phyloP scores from a whole-genome alignment of 1,284 basidiomycete genomes.

The Phaffia rhodozyma region DNA sequence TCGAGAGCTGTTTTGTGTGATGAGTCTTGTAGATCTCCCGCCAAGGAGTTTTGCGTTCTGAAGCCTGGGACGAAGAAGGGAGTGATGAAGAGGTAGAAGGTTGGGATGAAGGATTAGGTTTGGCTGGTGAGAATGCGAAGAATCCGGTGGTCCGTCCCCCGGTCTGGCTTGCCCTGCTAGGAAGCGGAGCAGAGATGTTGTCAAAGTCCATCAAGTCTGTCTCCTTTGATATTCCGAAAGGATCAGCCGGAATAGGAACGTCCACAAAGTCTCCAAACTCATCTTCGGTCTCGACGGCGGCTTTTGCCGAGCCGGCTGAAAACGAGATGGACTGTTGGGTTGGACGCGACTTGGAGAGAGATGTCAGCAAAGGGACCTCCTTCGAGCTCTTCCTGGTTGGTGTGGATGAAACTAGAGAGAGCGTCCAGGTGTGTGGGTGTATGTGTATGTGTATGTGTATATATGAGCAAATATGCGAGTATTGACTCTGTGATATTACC shows the following conservation, averaged over 20 bases:
- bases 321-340: slow-evolving; percentile 21
- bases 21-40: slow-evolving; percentile 30
- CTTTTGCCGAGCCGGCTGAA: slow-evolving; percentile 8
- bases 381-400: background rate
- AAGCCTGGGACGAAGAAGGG: slow-evolving; percentile 11
- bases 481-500: no score
- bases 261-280: slow-evolving; percentile 76
- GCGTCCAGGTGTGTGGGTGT: background rate
- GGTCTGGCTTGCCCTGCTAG: slow-evolving; percentile 20
- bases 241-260: slow-evolving; percentile 46
- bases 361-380: slow-evolving; percentile 26
- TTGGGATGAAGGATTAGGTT: slow-evolving; percentile 9
- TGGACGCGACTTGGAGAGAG: slow-evolving; percentile 23
- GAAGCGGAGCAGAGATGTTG: slow-evolving; percentile 30
- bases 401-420: background rate
- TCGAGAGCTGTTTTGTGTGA: slow-evolving; percentile 27
- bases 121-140: slow-evolving; percentile 31
- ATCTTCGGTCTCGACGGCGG: slow-evolving; percentile 51
- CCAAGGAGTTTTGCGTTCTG: slow-evolving; percentile 24
- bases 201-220: slow-evolving; percentile 33
- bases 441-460: background rate
- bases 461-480: background rate
- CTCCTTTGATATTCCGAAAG: slow-evolving; percentile 17
- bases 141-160: slow-evolving; percentile 29
- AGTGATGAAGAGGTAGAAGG: slow-evolving; percentile 2